Percentiles rank a stretch among this genome's conserved stretches.
phyloP scores from a whole-genome alignment of 2,329 filamentous ascomycete genomes.

The Monilinia aucupariae region DNA sequence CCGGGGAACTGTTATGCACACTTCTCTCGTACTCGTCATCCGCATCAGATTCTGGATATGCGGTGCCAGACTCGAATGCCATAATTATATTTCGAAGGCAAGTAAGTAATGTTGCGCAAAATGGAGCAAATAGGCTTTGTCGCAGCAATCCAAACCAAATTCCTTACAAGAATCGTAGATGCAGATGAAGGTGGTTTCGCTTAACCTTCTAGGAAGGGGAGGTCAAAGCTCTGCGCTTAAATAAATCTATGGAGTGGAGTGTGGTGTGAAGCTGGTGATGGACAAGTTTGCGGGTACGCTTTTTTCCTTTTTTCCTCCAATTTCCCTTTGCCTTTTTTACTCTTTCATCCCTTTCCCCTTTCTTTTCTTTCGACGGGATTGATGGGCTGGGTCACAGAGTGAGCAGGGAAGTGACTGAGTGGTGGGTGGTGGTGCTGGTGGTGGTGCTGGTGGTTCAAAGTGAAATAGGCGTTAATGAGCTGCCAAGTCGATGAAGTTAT shows the following conservation, averaged over 20 bases:
- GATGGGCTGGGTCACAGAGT: not conserved
- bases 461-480: not conserved
- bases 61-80: constrained; percentile 60
- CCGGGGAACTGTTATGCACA: constrained; percentile 61
- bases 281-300: not conserved
- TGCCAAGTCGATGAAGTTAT: not conserved
- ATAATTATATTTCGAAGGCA: constrained; percentile 25
- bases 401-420: not conserved
- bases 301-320: not conserved
- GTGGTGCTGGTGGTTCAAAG: not conserved
- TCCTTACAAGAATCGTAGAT: constrained; percentile 17
- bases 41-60: constrained; percentile 73
- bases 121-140: constrained; percentile 13
- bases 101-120: constrained; percentile 10
- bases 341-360: not conserved
- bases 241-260: constrained; percentile 4
- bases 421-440: not conserved
- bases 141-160: constrained; percentile 15
- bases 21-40: constrained; percentile 80
- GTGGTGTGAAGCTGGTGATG: not conserved
- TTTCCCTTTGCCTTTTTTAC: not conserved
- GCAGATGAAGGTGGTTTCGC: constrained; percentile 16
- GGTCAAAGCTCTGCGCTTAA: constrained; percentile 19
- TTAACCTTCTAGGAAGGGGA: constrained; percentile 13
- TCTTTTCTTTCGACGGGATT: not conserved